phyloP scores from a whole-genome alignment of 1,284 basidiomycete species.

The Marasmius oreades region DNA sequence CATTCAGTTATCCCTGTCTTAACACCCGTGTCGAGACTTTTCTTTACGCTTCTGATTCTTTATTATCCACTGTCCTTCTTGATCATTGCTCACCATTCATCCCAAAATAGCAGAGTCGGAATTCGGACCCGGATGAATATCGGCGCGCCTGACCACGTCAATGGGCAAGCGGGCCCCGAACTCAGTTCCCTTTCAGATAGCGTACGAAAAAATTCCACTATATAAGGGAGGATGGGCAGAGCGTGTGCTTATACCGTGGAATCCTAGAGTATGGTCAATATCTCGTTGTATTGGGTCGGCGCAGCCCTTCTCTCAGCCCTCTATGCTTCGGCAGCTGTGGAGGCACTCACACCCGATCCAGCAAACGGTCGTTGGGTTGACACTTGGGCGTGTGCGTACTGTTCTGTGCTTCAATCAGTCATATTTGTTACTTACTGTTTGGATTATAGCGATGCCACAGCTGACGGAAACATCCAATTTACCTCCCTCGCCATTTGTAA shows the following conservation, averaged over 20 bases:
- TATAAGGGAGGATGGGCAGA: background rate
- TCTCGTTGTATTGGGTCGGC: background rate
- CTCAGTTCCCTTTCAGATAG: background rate
- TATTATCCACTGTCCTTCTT: background rate
- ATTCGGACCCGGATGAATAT: too few species aligned
- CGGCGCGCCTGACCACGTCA: too few species aligned
- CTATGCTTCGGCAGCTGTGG: background rate
- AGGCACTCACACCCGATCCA: background rate
- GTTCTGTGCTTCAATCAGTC: background rate
- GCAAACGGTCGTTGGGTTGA: slow-evolving; percentile 34
- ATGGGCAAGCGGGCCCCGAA: background rate
- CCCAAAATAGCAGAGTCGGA: too few species aligned
- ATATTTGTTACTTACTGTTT: background rate
- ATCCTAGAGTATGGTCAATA: background rate
- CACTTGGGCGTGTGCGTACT: slow-evolving; percentile 28
- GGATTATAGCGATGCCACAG: slow-evolving; percentile 40
- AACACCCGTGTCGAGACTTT: background rate
- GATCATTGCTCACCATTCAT: background rate
- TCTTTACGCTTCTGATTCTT: background rate
- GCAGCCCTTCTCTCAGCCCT: background rate
- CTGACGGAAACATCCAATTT: slow-evolving; percentile 41
- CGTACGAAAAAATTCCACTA: background rate
- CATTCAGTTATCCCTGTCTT: slow-evolving; percentile 7
- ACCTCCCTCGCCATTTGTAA: slow-evolving; percentile 37
- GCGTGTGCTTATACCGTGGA: background rate